phyloP scores from a whole-genome alignment of 163 green algal genomes.

The Scenedesmus sp. region DNA sequence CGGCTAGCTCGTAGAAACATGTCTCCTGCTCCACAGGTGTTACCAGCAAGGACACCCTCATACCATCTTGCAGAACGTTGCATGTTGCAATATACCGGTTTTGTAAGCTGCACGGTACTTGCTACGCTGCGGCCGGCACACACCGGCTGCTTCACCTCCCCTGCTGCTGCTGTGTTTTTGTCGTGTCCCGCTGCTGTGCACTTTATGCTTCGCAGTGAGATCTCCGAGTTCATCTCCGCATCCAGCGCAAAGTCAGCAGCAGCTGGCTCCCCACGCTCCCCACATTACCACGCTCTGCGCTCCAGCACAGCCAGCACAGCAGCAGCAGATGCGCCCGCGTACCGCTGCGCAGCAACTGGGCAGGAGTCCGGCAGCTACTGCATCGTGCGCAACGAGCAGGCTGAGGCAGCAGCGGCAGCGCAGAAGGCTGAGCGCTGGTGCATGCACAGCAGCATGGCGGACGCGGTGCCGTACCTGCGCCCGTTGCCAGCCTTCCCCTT shows the following conservation, averaged over 20 bases:
- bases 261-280: not conserved
- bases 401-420: not conserved
- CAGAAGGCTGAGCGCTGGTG: constrained; percentile 1
- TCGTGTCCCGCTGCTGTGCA: not conserved
- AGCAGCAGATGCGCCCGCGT: not conserved
- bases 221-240: not conserved
- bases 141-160: not conserved
- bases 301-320: constrained; percentile 4
- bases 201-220: not conserved
- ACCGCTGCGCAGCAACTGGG: not conserved
- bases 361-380: not conserved
- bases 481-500: not conserved
- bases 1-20: too few species aligned
- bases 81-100: too few species aligned
- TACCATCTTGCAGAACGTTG: too few species aligned
- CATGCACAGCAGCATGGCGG: not conserved
- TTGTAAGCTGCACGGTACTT: not conserved
- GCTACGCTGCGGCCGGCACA: not conserved
- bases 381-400: not conserved
- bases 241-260: not conserved
- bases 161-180: not conserved
- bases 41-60: too few species aligned
- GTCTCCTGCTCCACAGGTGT: too few species aligned
- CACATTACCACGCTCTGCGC: not conserved
- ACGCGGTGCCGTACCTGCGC: constrained; percentile 7